A percentile compares a stretch with the other conserved stretches of the same genome.
Conservation (phyloP, 2,329 filamentous ascomycete genomes). For the Penicillium sp. region DNA sequence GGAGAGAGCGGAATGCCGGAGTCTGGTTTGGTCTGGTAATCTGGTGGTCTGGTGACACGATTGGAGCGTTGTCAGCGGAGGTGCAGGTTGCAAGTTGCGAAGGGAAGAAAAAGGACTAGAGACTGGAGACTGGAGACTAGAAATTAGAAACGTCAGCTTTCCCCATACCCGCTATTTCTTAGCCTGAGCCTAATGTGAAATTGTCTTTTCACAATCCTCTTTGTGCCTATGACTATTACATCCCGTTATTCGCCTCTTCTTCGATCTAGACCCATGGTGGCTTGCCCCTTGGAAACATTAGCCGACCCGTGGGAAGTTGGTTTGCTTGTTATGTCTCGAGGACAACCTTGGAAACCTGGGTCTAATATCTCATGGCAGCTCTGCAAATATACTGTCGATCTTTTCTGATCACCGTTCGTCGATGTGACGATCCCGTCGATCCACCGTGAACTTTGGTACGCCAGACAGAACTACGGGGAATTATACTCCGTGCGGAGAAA, state of each 20-base stretch:
- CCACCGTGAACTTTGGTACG: neutral
- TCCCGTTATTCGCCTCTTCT: neutral
- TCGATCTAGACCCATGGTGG: constrained; percentile 1
- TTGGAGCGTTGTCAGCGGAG: neutral
- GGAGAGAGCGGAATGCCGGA: too few relatives aligned
- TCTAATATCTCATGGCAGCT: too few relatives aligned
- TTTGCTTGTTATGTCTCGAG: too few relatives aligned
- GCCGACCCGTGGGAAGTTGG: neutral
- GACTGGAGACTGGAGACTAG: too few relatives aligned
- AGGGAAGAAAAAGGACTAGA: too few relatives aligned
- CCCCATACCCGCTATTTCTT: neutral
- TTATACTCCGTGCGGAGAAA: too few relatives aligned
- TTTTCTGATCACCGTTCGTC: neutral
- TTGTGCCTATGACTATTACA: neutral
- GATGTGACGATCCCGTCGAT: constrained; percentile 3
- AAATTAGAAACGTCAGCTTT: too few relatives aligned
- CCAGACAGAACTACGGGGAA: too few relatives aligned
- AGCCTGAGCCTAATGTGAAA: neutral
- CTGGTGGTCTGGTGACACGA: neutral
- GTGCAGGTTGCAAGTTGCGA: too few relatives aligned
- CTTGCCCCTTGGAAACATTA: neutral
- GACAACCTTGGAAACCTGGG: too few relatives aligned
- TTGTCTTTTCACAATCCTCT: neutral
- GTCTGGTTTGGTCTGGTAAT: too few relatives aligned
- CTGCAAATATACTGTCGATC: neutral